These are phyloP conservation scores for Penicillium pancosmium DNA, from an alignment of 495 filamentous ascomycete species.

Conservation along the genomic window DNA sequence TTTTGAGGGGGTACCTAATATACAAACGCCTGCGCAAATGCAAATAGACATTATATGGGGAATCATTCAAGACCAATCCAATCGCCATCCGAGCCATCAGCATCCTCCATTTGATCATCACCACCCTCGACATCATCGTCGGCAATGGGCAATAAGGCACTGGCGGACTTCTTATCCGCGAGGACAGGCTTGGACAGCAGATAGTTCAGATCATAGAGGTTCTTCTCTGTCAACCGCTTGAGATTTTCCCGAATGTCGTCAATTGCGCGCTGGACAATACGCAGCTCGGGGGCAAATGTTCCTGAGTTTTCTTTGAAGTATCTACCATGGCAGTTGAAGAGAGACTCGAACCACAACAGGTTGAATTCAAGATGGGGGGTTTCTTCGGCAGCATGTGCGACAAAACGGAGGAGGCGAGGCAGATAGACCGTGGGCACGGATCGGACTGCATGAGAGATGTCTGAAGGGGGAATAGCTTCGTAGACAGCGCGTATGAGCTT, in stretches of 20 bases:
- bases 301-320: slow-evolving; percentile 78
- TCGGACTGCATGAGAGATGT: slow-evolving; percentile 76
- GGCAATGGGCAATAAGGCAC: slow-evolving; percentile 31
- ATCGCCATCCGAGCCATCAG: slow-evolving; percentile 39
- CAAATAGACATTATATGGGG: slow-evolving; percentile 36
- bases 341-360: slow-evolving; percentile 85
- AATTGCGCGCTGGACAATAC: slow-evolving; percentile 75
- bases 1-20: slow-evolving; percentile 22
- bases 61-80: slow-evolving; percentile 48
- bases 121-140: slow-evolving; percentile 26
- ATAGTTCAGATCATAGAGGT: slow-evolving; percentile 83
- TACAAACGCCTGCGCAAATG: slow-evolving; percentile 51
- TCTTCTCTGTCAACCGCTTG: slow-evolving; percentile 78
- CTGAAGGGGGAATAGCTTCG: slow-evolving; percentile 73
- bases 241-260: slow-evolving; percentile 75
- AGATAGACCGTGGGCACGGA: slow-evolving; percentile 87
- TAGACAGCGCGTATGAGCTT: slow-evolving; percentile 81
- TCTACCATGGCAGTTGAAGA: slow-evolving; percentile 79
- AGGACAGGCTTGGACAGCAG: slow-evolving; percentile 56
- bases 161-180: slow-evolving; percentile 34
- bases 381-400: slow-evolving; percentile 85
- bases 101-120: slow-evolving; percentile 41
- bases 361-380: slow-evolving; percentile 93
- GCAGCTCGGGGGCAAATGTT: slow-evolving; percentile 77
- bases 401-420: slow-evolving; percentile 74